These are phyloP conservation scores for Tylopilus vinaceipallidus DNA, from an alignment of 768 basidiomycete genomes.

Conservation along the genomic window DNA sequence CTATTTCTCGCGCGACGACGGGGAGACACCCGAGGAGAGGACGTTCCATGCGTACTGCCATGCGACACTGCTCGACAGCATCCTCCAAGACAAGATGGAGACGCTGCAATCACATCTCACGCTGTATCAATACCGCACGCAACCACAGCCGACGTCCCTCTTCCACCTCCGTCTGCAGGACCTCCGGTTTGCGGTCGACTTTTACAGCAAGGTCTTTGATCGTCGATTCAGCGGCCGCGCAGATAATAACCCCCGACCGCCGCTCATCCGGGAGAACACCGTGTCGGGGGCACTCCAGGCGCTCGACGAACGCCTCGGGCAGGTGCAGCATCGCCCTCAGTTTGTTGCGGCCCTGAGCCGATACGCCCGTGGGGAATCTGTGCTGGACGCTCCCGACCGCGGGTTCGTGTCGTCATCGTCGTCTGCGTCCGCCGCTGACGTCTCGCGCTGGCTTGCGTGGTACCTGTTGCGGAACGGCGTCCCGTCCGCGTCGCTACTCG, in stretches of 20 bases:
- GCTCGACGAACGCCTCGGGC: constrained; percentile 56
- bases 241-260: constrained; percentile 62
- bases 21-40: constrained; percentile 55
- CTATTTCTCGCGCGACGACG: constrained; percentile 64
- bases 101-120: constrained; percentile 74
- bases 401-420: constrained; percentile 11
- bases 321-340: constrained; percentile 26
- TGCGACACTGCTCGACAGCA: constrained; percentile 78
- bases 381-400: constrained; percentile 21
- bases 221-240: constrained; percentile 69
- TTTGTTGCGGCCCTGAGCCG: constrained; percentile 38
- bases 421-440: not conserved
- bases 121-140: constrained; percentile 64
- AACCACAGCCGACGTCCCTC: constrained; percentile 54
- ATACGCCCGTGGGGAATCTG: constrained; percentile 57
- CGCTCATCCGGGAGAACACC: constrained; percentile 71
- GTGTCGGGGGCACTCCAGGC: constrained; percentile 63
- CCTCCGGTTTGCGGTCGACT: constrained; percentile 70
- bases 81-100: constrained; percentile 86
- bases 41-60: constrained; percentile 72
- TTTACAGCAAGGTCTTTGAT: constrained; percentile 74
- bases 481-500: constrained; percentile 66
- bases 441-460: constrained; percentile 57
- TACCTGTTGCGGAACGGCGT: constrained; percentile 69
- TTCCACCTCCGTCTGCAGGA: constrained; percentile 73